Conservation (phyloP, 352 stramenopile genomes). For the Plasmopara viticola region DNA sequence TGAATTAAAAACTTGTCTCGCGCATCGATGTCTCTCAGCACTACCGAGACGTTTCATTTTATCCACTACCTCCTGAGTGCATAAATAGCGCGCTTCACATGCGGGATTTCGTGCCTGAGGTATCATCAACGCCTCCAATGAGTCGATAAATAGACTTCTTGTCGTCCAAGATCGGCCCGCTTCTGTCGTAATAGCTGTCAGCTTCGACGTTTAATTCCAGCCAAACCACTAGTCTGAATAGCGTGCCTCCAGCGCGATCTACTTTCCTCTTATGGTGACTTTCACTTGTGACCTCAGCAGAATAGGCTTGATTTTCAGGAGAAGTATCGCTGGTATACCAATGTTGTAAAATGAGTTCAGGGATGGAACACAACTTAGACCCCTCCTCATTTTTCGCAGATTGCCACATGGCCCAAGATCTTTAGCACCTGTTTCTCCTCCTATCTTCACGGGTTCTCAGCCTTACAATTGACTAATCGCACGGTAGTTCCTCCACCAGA, state of each 20-base stretch:
- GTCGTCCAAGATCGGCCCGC: no score
- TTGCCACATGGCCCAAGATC: background rate
- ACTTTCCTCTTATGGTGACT: no score
- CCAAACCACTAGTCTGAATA: no score
- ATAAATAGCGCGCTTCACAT: background rate
- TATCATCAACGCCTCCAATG: background rate
- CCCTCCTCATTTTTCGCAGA: background rate
- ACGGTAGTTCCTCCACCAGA: background rate
- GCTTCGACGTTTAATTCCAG: no score
- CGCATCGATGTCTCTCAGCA: background rate
- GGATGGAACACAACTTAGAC: background rate
- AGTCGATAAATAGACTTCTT: background rate
- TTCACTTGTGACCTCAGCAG: background rate
- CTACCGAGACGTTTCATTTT: background rate
- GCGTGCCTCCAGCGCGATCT: no score
- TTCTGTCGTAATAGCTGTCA: no score
- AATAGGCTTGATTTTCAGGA: slow-evolving; percentile 4
- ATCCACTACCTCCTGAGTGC: background rate
- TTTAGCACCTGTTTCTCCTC: background rate
- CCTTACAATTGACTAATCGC: background rate
- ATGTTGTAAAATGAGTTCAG: background rate
- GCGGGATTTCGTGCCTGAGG: background rate
- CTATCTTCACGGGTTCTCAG: slow-evolving; percentile 1
- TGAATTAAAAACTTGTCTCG: background rate
- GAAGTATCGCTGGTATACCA: slow-evolving; percentile 4